Evolutionary conservation across 2,329 filamentous ascomycete genomes (phyloP).

Genomic region (Colletotrichum melonis): DNA sequence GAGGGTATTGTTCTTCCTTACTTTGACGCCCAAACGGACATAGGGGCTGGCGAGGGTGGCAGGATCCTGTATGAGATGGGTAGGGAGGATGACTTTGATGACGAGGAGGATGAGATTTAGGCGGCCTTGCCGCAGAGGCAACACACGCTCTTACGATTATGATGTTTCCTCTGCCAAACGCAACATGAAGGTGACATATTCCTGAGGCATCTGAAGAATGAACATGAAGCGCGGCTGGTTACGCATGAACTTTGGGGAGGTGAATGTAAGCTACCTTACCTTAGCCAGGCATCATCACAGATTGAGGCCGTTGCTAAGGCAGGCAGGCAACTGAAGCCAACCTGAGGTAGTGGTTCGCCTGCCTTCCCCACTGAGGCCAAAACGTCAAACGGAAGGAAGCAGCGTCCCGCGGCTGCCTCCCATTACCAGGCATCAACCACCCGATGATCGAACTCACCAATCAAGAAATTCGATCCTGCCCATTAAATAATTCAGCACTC

Average conservation of each 20-base stretch:
- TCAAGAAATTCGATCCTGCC: neutral
- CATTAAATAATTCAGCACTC: neutral
- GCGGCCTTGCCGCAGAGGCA: neutral
- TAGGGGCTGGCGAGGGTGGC: slow-evolving; percentile 84
- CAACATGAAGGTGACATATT: neutral
- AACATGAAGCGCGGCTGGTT: neutral
- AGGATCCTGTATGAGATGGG: slow-evolving; percentile 98
- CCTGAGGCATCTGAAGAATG: neutral
- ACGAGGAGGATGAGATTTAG: slow-evolving; percentile 92
- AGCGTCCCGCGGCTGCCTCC: slow-evolving; percentile 5
- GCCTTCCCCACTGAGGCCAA: slow-evolving; percentile 18
- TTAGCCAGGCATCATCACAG: neutral
- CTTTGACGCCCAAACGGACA: slow-evolving; percentile 91
- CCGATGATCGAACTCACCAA: neutral
- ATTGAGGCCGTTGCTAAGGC: neutral
- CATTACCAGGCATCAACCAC: neutral
- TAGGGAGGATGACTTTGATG: slow-evolving; percentile 95
- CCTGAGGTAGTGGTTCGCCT: neutral
- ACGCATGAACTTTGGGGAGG: neutral
- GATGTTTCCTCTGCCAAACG: neutral
- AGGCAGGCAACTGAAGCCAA: neutral
- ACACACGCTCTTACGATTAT: neutral
- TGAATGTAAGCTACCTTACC: neutral
- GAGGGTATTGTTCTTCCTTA: slow-evolving; percentile 95
- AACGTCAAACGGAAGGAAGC: neutral